A percentile compares a stretch with the other conserved stretches of the same genome.
These are phyloP conservation scores for Coemansia sp. DNA, from an alignment of 192 early-diverging fungal genomes.

Conservation along the genomic window DNA sequence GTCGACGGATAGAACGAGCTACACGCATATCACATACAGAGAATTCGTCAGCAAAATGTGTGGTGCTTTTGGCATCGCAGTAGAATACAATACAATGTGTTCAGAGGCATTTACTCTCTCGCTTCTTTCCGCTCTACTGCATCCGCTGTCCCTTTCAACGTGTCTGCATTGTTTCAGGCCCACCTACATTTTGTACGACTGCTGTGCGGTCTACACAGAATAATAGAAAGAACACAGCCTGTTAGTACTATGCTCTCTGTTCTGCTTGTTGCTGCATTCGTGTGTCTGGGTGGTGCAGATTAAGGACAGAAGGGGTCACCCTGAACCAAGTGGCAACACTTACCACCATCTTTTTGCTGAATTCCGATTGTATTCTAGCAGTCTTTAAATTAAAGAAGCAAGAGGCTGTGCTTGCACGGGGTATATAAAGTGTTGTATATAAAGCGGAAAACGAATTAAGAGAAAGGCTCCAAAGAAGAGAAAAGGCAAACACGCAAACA, in stretches of 20 bases:
- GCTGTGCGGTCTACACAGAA: conserved; percentile 42
- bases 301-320: too few relatives aligned
- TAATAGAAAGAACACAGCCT: background rate
- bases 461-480: too few relatives aligned
- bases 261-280: background rate
- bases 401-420: too few relatives aligned
- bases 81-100: too few relatives aligned
- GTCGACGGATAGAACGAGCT: conserved; percentile 47
- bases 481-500: too few relatives aligned
- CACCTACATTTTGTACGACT: conserved; percentile 44
- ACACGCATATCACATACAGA: background rate
- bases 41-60: too few relatives aligned
- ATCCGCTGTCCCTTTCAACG: background rate
- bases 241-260: background rate
- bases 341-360: conserved; percentile 23
- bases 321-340: background rate
- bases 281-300: too few relatives aligned
- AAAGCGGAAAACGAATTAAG: too few relatives aligned
- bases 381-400: background rate
- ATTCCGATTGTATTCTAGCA: background rate
- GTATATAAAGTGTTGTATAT: too few relatives aligned
- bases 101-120: too few relatives aligned
- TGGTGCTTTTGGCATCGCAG: too few relatives aligned
- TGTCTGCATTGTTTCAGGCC: background rate
- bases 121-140: too few relatives aligned